Base-by-base conservation (phyloP, 2,329 filamentous ascomycete species). In the Xylaria sp. region DNA sequence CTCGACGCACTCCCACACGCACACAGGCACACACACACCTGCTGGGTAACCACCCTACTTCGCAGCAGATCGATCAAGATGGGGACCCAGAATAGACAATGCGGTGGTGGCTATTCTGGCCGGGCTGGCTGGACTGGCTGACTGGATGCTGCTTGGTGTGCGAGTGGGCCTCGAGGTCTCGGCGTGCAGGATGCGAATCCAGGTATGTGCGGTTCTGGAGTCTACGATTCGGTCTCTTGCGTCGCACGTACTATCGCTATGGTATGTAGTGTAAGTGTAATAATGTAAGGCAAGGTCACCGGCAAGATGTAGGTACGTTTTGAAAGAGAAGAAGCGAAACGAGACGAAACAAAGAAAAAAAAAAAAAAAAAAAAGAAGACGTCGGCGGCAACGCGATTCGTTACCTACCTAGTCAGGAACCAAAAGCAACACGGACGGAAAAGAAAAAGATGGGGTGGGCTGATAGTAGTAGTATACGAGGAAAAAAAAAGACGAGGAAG, bases 121-220 rank as follows among this genome's bases (percentile, higher is more conserved):
- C 23, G 23, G 23, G 23, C 23, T 19, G 19, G 7, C n/a, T 18
- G 19, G 18, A 10, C 16, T 49, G 47, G 42, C 42, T 49, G 47
- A 19, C 47, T 49, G 47, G 46, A 6, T 61, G 59, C 55, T 9
- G 57, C 61, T 53, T 42, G 55, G 55, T 59, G 61, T 54, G 52
- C 10, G 52, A 48, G 62, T 62, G 57, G 59, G 48, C 52, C 57
- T 59, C 55, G 55, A 51, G 55, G 57, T 30, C 55, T 63, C 51
- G 59, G 60, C 58, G 30, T 64, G 57, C 62, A 62, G 60, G 57
- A 56, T 39, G 54, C 52, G 52, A 52, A 59, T 61, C 59, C 61
- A 59, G 56, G 59, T 42, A 57, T 30, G 55, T 42, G 11, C 23
- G 37, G 11, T 42, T 42, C 11, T 13, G 37, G 11, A 42, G 37